phyloP scores from a whole-genome alignment of 2,329 filamentous ascomycete species.

The Fonsecaea erecta region DNA sequence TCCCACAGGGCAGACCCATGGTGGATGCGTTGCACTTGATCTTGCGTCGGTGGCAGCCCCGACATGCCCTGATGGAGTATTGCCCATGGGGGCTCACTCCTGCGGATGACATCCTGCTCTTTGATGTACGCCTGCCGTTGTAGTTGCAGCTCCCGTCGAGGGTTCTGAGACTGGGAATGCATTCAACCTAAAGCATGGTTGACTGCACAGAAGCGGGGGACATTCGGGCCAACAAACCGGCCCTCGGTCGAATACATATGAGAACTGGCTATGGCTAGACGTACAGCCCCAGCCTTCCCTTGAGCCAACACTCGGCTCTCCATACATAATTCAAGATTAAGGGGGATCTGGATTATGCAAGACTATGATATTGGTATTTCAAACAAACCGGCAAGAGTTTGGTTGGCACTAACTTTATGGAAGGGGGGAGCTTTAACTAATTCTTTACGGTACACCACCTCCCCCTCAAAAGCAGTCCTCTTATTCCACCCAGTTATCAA shows the following conservation, averaged over 20 bases:
- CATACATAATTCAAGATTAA: not conserved
- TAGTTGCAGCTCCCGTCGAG: not conserved
- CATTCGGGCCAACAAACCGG: not conserved
- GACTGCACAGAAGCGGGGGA: not conserved
- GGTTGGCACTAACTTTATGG: no score
- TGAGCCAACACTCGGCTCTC: not conserved
- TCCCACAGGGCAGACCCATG: not conserved
- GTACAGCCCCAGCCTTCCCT: no score
- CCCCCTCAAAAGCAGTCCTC: not conserved
- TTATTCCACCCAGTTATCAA: not conserved
- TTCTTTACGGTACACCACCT: not conserved
- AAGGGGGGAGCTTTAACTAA: no score
- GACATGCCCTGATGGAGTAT: not conserved
- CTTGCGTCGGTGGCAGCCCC: not conserved
- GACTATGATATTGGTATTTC: no score
- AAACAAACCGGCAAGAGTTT: no score
- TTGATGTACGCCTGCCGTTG: not conserved
- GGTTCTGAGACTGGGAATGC: not conserved
- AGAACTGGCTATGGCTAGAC: not conserved
- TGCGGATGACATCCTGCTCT: not conserved
- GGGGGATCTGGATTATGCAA: no score
- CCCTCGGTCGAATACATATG: not conserved
- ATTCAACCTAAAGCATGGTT: not conserved
- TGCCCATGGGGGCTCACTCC: not conserved
- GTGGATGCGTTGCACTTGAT: not conserved